Base-by-base conservation (phyloP, 2,329 filamentous ascomycete genomes). In the Chaetomiaceae sp. region DNA sequence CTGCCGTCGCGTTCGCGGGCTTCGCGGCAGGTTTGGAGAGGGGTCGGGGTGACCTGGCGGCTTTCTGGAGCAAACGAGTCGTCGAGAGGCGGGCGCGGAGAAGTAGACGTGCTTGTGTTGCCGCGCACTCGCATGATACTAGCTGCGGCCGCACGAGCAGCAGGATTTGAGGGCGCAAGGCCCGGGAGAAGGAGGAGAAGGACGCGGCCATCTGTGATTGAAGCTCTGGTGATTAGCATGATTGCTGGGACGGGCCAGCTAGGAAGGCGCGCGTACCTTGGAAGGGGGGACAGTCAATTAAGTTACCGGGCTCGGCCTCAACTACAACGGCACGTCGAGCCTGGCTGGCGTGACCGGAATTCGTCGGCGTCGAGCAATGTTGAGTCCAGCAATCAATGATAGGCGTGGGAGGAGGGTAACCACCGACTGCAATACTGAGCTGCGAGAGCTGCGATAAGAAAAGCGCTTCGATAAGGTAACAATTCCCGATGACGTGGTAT, bases 141-240 rank as follows among this genome's bases (percentile, higher is more conserved):
- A 37, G 48, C 11, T 47, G 46, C 18, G 42, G 44, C 6, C 45
- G 46, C 11, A 51, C 52, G 39, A 55, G 53, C 45, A 48, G 61
- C 36, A 57, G 39, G 20, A 58, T 33, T 35, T 49, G 56, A 18
- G 51, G 48, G 42, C 49, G 47, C 22, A 57, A 55, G 38, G 63
- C 62, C 48, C 62, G 62, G 33, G 65, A 63, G 52, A 66, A 63
- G 36, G 61, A 61, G 33, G 65, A 63, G 52, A 66, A 63, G 36
- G 61, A 61, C 32, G 64, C 22, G 22, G 22, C 60, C 64, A 67
- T 66, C 56, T 60, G 40, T n/a, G n/a, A n/a, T 24, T 9, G 22
- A 24, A 24, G 22, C 9, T 24, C 22, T n/a, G n/a, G n/a, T n/a
- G n/a, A n/a, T n/a, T n/a, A n/a, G n/a, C n/a, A n/a, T n/a, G n/a